phyloP scores from a whole-genome alignment of 2,329 filamentous ascomycete species.

The Eurotiales sp. region DNA sequence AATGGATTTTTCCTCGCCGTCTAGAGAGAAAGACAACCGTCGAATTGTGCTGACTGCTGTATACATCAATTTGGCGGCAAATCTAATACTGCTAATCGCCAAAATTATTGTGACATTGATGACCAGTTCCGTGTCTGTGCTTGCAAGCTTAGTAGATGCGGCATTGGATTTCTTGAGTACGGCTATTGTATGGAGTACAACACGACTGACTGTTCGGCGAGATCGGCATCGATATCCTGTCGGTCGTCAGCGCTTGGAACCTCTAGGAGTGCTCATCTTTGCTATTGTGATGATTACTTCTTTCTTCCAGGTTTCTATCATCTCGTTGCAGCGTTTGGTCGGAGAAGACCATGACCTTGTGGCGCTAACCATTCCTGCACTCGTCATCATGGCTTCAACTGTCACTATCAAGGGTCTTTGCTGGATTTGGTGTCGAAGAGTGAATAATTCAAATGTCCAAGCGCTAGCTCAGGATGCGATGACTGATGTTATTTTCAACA shows the following conservation, averaged over 20 bases:
- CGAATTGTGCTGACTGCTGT: constrained; percentile 82
- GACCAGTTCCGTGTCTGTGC: constrained; percentile 64
- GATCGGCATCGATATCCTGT: constrained; percentile 63
- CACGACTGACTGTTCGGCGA: constrained; percentile 55
- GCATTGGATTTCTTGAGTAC: constrained; percentile 65
- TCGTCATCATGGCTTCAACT: constrained; percentile 75
- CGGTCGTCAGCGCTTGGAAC: constrained; percentile 60
- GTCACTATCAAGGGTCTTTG: constrained; percentile 77
- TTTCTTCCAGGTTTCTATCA: constrained; percentile 59
- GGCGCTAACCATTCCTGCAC: constrained; percentile 67
- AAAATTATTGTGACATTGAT: constrained; percentile 75
- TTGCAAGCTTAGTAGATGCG: constrained; percentile 63
- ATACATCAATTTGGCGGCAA: constrained; percentile 78
- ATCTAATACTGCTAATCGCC: constrained; percentile 67
- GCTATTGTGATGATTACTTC: constrained; percentile 65
- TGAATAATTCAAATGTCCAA: constrained; percentile 82
- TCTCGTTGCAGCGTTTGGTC: constrained; percentile 56
- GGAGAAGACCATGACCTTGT: constrained; percentile 64
- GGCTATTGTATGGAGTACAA: constrained; percentile 59
- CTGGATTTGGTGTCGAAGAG: constrained; percentile 83
- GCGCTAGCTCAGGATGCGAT: constrained; percentile 67
- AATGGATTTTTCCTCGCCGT: constrained; percentile 38
- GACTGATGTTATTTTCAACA: constrained; percentile 86
- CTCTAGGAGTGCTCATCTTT: constrained; percentile 63
- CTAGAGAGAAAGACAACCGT: constrained; percentile 47